These are phyloP conservation scores for Penicillium daleae DNA, from an alignment of 495 filamentous ascomycete species.

Conservation along the genomic window DNA sequence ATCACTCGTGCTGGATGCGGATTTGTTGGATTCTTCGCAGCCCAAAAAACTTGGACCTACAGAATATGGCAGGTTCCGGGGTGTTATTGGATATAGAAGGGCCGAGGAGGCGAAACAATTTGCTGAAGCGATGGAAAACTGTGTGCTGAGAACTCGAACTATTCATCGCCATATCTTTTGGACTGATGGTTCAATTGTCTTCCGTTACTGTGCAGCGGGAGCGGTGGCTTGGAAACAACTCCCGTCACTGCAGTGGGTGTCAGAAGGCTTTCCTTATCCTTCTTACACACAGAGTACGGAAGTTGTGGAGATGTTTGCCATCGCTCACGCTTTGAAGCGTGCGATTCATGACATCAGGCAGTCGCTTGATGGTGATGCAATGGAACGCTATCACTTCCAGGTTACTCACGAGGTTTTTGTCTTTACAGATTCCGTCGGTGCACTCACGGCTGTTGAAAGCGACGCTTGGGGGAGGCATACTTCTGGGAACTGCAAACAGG, in stretches of 20 bases:
- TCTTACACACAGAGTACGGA: neutral
- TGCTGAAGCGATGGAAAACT: neutral
- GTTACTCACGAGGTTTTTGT: constrained; percentile 1
- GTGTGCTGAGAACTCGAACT: neutral
- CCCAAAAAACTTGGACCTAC: neutral
- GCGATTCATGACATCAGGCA: neutral
- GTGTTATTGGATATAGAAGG: neutral
- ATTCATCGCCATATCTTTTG: constrained; percentile 1
- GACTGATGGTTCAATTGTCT: constrained; percentile 10
- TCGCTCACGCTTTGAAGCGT: constrained; percentile 1
- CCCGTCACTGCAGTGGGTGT: neutral
- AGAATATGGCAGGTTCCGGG: neutral
- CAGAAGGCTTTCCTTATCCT: constrained; percentile 1
- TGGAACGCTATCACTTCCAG: neutral
- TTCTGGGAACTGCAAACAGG: neutral
- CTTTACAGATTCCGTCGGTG: constrained; percentile 3
- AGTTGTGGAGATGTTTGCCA: constrained; percentile 10
- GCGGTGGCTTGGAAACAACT: constrained; percentile 7
- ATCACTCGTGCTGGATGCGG: neutral
- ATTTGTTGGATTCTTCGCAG: neutral
- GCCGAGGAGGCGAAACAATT: neutral
- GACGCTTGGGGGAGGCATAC: neutral
- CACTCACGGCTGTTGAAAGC: neutral
- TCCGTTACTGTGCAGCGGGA: neutral
- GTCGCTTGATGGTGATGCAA: neutral